These are phyloP conservation scores for Digitaria exilis DNA, from an alignment of 202 grass and related monocot genomes.

Conservation along the genomic window DNA sequence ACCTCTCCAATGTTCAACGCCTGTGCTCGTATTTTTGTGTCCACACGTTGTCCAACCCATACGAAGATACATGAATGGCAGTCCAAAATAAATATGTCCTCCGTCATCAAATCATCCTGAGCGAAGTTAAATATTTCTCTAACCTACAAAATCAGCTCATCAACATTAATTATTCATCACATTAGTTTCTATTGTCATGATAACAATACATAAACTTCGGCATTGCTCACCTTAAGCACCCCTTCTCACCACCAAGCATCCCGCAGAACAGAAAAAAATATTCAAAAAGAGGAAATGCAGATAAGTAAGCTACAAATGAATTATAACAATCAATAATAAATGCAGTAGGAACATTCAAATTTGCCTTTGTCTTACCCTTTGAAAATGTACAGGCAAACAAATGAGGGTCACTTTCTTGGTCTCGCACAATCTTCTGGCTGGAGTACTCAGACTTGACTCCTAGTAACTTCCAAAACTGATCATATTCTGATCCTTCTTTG, in stretches of 20 bases:
- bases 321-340: conserved; percentile 29
- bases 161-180: conserved; percentile 23
- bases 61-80: conserved; percentile 77
- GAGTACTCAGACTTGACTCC: conserved; percentile 91
- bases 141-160: conserved; percentile 62
- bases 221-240: conserved; percentile 79
- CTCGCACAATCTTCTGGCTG: conserved; percentile 78
- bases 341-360: background rate
- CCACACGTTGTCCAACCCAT: conserved; percentile 87
- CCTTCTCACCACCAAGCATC: conserved; percentile 58
- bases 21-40: conserved; percentile 71
- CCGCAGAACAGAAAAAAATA: conserved; percentile 7
- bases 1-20: conserved; percentile 96
- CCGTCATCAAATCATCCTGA: conserved; percentile 99
- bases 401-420: conserved; percentile 88
- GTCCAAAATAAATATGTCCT: conserved; percentile 96
- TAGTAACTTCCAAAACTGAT: conserved; percentile 93
- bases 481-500: conserved; percentile 95
- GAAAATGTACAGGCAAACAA: conserved; percentile 87
- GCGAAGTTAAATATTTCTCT: conserved; percentile 95
- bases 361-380: conserved; percentile 77
- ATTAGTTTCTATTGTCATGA: conserved; percentile 11
- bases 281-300: conserved; percentile 39
- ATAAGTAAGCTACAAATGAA: conserved; percentile 33
- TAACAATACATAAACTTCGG: conserved; percentile 37